Base-by-base conservation (phyloP, 129 eudicot genomes). In the Daucus carota region DNA sequence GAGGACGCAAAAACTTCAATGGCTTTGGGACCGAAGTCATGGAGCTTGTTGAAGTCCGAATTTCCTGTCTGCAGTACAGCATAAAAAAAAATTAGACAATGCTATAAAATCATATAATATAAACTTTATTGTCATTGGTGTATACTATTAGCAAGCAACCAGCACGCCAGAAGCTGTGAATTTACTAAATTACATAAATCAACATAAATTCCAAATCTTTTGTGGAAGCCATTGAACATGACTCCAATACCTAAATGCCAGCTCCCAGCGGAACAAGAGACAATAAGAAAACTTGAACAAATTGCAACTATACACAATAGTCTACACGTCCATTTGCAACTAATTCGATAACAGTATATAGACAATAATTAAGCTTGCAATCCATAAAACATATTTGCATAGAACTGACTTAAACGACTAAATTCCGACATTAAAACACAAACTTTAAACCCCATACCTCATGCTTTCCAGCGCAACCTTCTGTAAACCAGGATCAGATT, bases 1-100 rank as follows among this genome's bases (percentile, higher is more conserved):
- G 96, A 28, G 96, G 99, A 62, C 97, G 97, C 80, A 91, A 87
- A 80, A 95, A 91, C 84, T 95, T 95, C 74, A 95, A 72, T 48
- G 97, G 97, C 88, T 95, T 95, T 46, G 97, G 99, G 22, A 95
- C 97, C 20, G 97, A 91, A 79, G 99, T 95, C 99, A 95, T 95
- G 57, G 97, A 95, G 86, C 97, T 95, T 11, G 99, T 95, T 29
- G 97, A 83, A 45, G 87, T 91, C 45, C 94, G 86, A 45, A 92
- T 95, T 83, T 95, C 99, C 78, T 89, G 97, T 90, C 99, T 94
- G 65, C 65, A 73, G 32, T 16, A 57, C 42, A 76, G 70, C 50
- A 79, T 32, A 31, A 66, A 66, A 67, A 17, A 67, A 33, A 15
- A 63, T 31, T 67, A 67, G 16, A 6, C 72, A 34, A 7, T 18